Evolutionary conservation across 192 early-diverging fungal species (phyloP).

Genomic region (Linnemannia elongata): DNA sequence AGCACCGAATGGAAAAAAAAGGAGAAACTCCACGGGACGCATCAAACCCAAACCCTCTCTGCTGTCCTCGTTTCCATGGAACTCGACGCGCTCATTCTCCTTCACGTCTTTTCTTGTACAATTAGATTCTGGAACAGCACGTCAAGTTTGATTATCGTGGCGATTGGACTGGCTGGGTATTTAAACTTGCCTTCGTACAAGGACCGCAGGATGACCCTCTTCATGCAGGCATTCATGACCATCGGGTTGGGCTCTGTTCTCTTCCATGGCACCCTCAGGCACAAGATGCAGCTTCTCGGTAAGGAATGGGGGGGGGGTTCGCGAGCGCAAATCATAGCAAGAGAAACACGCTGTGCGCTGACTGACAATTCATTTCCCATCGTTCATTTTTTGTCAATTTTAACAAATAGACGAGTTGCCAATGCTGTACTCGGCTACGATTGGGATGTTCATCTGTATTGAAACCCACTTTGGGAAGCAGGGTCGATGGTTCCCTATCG

Average conservation of each 20-base stretch:
- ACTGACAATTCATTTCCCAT: too few species aligned
- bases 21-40: too few species aligned
- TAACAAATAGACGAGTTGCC: constrained; percentile 47
- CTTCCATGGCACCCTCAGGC: constrained; percentile 86
- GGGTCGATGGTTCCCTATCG: constrained; percentile 61
- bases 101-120: too few species aligned
- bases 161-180: constrained; percentile 66
- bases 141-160: constrained; percentile 69
- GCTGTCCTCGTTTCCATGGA: too few species aligned
- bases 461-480: constrained; percentile 55
- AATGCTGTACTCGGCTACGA: constrained; percentile 45
- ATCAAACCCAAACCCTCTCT: too few species aligned
- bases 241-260: constrained; percentile 80
- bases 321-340: too few species aligned
- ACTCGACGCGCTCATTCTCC: too few species aligned
- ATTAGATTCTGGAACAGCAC: constrained; percentile 66
- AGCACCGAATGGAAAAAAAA: too few species aligned
- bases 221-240: constrained; percentile 55
- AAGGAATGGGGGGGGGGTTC: too few species aligned
- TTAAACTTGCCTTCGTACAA: constrained; percentile 55
- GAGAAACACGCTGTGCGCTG: too few species aligned
- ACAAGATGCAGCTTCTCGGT: constrained; percentile 75
- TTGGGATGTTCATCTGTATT: constrained; percentile 50
- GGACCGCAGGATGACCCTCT: constrained; percentile 60
- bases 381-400: not conserved